Conservation (phyloP, 1,284 basidiomycete genomes). For the Peniophora sp. region DNA sequence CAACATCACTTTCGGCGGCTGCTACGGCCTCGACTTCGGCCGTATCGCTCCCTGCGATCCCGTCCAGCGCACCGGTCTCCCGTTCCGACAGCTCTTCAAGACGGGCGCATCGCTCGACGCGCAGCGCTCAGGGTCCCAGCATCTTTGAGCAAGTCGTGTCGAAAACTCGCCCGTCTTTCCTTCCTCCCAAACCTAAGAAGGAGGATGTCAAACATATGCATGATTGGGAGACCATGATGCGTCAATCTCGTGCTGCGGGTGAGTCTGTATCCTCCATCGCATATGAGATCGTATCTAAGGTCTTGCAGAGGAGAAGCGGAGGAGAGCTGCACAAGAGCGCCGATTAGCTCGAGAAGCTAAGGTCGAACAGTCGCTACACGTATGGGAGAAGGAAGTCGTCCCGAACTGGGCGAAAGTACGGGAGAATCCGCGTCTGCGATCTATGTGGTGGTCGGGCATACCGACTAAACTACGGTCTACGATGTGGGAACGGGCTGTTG, state of each 20-base stretch:
- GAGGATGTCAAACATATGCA: conserved; percentile 84
- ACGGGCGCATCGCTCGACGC: conserved; percentile 11
- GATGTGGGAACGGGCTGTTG: conserved; percentile 86
- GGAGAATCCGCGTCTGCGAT: conserved; percentile 56
- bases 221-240: conserved; percentile 93
- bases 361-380: conserved; percentile 59
- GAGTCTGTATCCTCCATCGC: conserved; percentile 16
- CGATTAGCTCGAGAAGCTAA: conserved; percentile 57
- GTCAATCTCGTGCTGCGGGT: conserved; percentile 66
- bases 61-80: conserved; percentile 12
- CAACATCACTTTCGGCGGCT: too few relatives aligned
- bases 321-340: conserved; percentile 56
- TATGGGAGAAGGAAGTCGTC: conserved; percentile 76
- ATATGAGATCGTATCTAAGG: neutral
- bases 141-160: conserved; percentile 68
- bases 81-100: conserved; percentile 29
- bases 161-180: conserved; percentile 70
- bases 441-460: conserved; percentile 90
- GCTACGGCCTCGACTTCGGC: conserved; percentile 18
- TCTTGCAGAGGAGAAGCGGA: conserved; percentile 58
- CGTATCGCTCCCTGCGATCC: conserved; percentile 13
- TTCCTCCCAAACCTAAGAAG: conserved; percentile 76
- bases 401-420: conserved; percentile 79
- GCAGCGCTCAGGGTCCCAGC: conserved; percentile 46
- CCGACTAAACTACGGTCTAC: conserved; percentile 79